These are phyloP conservation scores for Nannizziopsis arthrosporioides DNA, from an alignment of 2,329 filamentous ascomycete species.

Conservation along the genomic window DNA sequence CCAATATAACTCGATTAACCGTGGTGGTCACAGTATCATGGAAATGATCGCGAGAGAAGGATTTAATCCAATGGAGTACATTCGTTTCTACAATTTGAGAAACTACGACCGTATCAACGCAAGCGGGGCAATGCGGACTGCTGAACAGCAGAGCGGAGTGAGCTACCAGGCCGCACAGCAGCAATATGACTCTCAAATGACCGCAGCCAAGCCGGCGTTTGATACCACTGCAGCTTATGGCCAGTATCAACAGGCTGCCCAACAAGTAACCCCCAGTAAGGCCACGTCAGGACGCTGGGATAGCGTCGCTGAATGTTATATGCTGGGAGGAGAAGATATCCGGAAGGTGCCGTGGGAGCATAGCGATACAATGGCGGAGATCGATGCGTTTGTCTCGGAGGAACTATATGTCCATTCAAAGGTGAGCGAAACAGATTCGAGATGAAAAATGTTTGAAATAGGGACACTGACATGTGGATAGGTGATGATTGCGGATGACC, in stretches of 20 bases:
- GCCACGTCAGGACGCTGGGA: slow-evolving; percentile 38
- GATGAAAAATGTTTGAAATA: slow-evolving; percentile 35
- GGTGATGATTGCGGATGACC: slow-evolving; percentile 66
- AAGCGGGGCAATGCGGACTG: slow-evolving; percentile 54
- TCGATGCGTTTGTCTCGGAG: slow-evolving; percentile 81
- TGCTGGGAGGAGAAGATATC: slow-evolving; percentile 55
- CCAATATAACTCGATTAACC: slow-evolving; percentile 90
- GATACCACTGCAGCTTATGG: slow-evolving; percentile 43
- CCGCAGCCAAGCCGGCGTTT: slow-evolving; percentile 26
- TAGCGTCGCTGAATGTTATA: slow-evolving; percentile 64
- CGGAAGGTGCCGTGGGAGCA: slow-evolving; percentile 68
- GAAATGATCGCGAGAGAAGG: slow-evolving; percentile 62
- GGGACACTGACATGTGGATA: slow-evolving; percentile 36
- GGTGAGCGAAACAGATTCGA: slow-evolving; percentile 25
- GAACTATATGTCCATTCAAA: slow-evolving; percentile 94
- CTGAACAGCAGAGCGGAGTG: slow-evolving; percentile 34
- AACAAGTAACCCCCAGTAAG: slow-evolving; percentile 37
- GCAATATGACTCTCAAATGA: slow-evolving; percentile 37
- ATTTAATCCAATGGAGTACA: slow-evolving; percentile 65
- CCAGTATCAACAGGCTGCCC: slow-evolving; percentile 60
- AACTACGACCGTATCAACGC: slow-evolving; percentile 87
- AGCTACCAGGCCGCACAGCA: slow-evolving; percentile 35
- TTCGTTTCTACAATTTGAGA: slow-evolving; percentile 89
- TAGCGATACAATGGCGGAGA: slow-evolving; percentile 56
- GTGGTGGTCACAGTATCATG: slow-evolving; percentile 84